Conservation (phyloP, 139 green algal genomes). For the Penium margaritaceum region DNA sequence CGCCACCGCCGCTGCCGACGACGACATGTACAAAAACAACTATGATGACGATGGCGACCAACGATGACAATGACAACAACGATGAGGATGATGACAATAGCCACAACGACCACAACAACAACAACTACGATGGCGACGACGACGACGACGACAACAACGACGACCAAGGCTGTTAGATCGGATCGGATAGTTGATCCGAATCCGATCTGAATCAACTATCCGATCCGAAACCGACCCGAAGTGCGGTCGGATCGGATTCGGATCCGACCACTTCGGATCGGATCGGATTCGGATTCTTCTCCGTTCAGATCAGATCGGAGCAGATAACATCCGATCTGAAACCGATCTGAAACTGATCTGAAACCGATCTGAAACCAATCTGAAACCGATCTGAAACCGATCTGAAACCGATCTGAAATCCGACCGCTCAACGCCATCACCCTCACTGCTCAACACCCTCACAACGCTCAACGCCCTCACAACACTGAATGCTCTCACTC, state of each 20-base stretch:
- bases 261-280: neutral
- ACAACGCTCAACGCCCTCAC: too few species aligned
- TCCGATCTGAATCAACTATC: neutral
- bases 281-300: neutral
- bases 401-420: too few species aligned
- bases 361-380: too few species aligned
- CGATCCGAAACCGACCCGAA: neutral
- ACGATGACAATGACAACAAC: neutral
- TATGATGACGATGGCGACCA: too few species aligned
- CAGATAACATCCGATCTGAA: too few species aligned
- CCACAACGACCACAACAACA: neutral
- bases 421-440: too few species aligned
- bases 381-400: too few species aligned
- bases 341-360: too few species aligned
- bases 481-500: neutral
- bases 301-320: too few species aligned
- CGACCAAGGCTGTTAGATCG: neutral
- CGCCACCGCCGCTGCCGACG: too few species aligned
- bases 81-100: neutral
- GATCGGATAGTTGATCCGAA: neutral
- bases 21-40: too few species aligned
- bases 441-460: too few species aligned
- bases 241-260: neutral
- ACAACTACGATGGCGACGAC: neutral
- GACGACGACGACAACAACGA: neutral